Evolutionary conservation across 805 yeast genomes (phyloP), one percentile per base, ranked within the genome.

Genomic region (Candida germanica): DNA sequence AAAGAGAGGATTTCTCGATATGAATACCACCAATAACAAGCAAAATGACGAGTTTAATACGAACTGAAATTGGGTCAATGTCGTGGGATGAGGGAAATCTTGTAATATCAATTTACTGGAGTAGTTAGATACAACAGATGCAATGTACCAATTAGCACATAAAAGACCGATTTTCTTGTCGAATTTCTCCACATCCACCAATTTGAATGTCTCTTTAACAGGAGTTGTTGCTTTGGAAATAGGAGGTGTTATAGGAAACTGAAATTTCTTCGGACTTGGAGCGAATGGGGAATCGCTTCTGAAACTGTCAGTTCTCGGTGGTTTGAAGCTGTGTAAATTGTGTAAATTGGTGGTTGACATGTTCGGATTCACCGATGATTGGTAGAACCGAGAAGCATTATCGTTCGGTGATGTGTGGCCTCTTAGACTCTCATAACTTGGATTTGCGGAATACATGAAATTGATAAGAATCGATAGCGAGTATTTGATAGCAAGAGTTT

Each of bases 11-110:
- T 21, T 18, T 14, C 20, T 17, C 20, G 29, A 27, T 17, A 26
- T 13, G 6, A 34, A 8, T n/a, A 17, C 31, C 16, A 46, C 39
- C 22, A 42, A 67, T 0, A 58, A 16, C 16, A 79, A 44, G 44
- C 93, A 83, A 41, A 84, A 66, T 8, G 64, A 25, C 3, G 80
- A 81, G 48, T 88, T 88, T 48, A 87, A 66, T 20, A 83, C 50
- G 53, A 91, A 91, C 64, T 93, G 98, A 36, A 83, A 63, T 68
- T 89, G 88, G 1, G 97, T 87, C 39, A 93, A 72, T 1, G 95
- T 82, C n/a, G 88, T 79, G 1, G 98, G 96, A 56, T 79, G 85
- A 29, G 74, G 73, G 59, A 82, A 88, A 31, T 67, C 64, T 44
- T 68, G 75, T 41, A 91, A 64, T 31, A 91, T 87, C 31, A 80